Evolutionary conservation across 2,329 filamentous ascomycete species (phyloP).

Genomic region (Fusarium sp.): DNA sequence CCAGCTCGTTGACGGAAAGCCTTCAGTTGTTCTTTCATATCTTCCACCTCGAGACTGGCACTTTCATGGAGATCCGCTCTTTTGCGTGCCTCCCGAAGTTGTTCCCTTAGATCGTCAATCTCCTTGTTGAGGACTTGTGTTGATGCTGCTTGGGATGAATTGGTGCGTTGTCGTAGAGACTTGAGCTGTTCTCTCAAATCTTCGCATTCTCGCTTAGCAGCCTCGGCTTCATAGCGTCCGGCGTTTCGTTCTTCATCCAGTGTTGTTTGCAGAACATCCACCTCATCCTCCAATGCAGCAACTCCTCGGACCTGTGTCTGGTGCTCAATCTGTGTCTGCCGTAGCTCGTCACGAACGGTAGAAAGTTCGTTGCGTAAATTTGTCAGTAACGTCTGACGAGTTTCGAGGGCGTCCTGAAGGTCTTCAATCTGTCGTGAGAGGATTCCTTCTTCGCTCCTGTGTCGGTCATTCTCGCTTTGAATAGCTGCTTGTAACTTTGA

Average conservation of each 20-base stretch:
- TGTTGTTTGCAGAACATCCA: constrained; percentile 72
- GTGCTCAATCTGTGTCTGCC: constrained; percentile 71
- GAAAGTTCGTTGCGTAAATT: constrained; percentile 73
- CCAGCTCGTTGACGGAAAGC: constrained; percentile 38
- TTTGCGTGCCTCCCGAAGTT: constrained; percentile 40
- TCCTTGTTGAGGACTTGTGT: constrained; percentile 42
- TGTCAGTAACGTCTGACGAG: constrained; percentile 71
- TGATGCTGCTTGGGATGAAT: constrained; percentile 25
- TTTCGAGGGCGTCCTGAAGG: constrained; percentile 75
- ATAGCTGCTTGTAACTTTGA: constrained; percentile 73
- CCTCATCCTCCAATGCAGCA: constrained; percentile 76
- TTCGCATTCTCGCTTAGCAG: constrained; percentile 55
- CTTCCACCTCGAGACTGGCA: constrained; percentile 43
- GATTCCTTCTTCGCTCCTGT: constrained; percentile 75
- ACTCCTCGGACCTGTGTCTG: constrained; percentile 71
- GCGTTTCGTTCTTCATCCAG: constrained; percentile 40
- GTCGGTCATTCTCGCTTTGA: constrained; percentile 75
- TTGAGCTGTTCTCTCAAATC: constrained; percentile 33
- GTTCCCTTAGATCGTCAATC: constrained; percentile 38
- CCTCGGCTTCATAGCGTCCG: constrained; percentile 51
- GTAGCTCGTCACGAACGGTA: constrained; percentile 72
- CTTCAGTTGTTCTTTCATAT: constrained; percentile 27
- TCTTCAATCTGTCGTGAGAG: constrained; percentile 79
- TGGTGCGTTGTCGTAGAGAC: constrained; percentile 41
- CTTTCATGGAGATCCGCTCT: constrained; percentile 36